phyloP scores from a whole-genome alignment of 345 rosid species.

The Corchorus olitorius region DNA sequence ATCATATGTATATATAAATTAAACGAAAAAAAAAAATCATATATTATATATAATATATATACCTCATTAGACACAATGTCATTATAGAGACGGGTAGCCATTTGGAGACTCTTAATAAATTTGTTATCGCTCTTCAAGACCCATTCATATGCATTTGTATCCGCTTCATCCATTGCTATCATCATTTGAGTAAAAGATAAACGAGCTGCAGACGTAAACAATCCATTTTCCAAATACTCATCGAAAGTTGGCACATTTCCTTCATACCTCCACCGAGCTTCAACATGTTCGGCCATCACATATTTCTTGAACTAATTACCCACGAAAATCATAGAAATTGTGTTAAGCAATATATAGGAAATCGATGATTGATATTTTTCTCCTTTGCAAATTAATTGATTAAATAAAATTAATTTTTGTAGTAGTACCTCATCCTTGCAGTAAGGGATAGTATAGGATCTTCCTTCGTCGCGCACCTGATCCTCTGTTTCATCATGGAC shows the following conservation, averaged over 20 bases:
- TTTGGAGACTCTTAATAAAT: background rate
- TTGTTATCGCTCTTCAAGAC: background rate
- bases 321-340: background rate
- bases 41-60: background rate
- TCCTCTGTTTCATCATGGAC: slow-evolving; percentile 20
- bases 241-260: slow-evolving; percentile 20
- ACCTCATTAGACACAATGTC: background rate
- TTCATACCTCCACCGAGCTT: slow-evolving; percentile 22
- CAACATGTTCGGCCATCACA: slow-evolving; percentile 17
- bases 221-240: slow-evolving; percentile 6
- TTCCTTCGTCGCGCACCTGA: slow-evolving; percentile 17
- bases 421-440: slow-evolving; percentile 19
- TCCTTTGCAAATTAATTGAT: too few relatives aligned
- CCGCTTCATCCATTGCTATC: background rate
- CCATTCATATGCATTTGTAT: background rate
- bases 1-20: too few relatives aligned
- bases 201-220: background rate
- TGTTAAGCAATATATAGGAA: background rate
- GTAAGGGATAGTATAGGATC: slow-evolving; percentile 9
- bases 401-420: too few relatives aligned
- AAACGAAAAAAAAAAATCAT: too few relatives aligned
- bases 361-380: background rate
- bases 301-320: slow-evolving; percentile 3
- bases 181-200: background rate
- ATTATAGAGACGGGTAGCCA: background rate